Evolutionary conservation across 345 rosid species (phyloP).

Genomic region (Rhizophora mangle): DNA sequence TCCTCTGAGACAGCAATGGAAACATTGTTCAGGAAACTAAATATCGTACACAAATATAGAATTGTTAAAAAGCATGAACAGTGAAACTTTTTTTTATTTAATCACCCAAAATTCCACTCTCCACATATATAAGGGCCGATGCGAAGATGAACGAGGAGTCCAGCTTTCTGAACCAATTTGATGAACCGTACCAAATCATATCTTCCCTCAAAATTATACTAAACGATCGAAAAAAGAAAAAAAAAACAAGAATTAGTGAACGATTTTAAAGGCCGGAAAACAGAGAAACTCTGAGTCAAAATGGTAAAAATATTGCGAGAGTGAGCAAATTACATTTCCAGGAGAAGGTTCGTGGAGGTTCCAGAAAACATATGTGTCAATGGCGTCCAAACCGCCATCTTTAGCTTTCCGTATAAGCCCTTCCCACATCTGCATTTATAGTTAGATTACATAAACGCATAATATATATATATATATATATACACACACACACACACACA

Average conservation of each 20-base stretch:
- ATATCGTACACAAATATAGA: background rate
- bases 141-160: conserved; percentile 23
- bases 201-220: conserved; percentile 34
- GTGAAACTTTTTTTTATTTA: background rate
- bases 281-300: background rate
- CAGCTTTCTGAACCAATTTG: conserved; percentile 22
- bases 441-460: background rate
- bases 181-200: conserved; percentile 25
- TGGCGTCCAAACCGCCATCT: conserved; percentile 28
- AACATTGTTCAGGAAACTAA: background rate
- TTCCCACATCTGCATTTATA: conserved; percentile 32
- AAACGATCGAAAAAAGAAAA: background rate
- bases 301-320: background rate
- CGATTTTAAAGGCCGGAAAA: background rate
- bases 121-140: conserved; percentile 29
- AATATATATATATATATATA: background rate
- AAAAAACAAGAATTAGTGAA: background rate
- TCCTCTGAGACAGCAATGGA: conserved; percentile 12
- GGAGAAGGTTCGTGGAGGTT: conserved; percentile 32
- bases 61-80: background rate
- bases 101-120: conserved; percentile 32
- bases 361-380: conserved; percentile 34
- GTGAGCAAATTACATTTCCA: conserved; percentile 18
- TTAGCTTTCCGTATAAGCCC: conserved; percentile 30
- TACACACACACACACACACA: background rate